phyloP scores from a whole-genome alignment of 2,329 filamentous ascomycete genomes.

The Anthostomella pinea region DNA sequence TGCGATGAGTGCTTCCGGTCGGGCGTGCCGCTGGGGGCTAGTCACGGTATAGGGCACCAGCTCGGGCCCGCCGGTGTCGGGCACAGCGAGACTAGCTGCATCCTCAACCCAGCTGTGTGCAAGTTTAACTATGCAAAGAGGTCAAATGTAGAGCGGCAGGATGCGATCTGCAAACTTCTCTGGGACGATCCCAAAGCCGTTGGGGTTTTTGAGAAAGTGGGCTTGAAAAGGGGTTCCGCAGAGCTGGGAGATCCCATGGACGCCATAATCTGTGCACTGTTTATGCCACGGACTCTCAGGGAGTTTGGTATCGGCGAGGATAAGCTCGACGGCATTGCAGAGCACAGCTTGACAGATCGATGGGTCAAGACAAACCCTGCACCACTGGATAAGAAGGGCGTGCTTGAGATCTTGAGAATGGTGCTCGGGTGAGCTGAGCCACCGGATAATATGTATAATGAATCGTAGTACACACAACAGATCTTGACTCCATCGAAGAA shows the following conservation, averaged over 20 bases:
- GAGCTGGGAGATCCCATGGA: conserved; percentile 53
- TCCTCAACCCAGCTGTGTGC: conserved; percentile 53
- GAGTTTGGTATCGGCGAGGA: conserved; percentile 50
- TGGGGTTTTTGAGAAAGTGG: conserved; percentile 32
- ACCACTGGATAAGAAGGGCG: conserved; percentile 45
- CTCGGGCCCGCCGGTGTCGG: conserved; percentile 54
- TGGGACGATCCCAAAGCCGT: conserved; percentile 34
- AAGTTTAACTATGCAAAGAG: conserved; percentile 49
- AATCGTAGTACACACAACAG: no score
- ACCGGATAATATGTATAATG: no score
- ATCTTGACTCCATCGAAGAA: no score
- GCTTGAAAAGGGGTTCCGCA: conserved; percentile 25
- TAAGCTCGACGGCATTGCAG: conserved; percentile 45
- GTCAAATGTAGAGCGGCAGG: conserved; percentile 39
- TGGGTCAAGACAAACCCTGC: conserved; percentile 51
- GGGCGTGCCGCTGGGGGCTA: conserved; percentile 40
- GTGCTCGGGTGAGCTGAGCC: conserved; percentile 21
- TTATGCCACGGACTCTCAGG: conserved; percentile 50
- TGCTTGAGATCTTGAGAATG: conserved; percentile 47
- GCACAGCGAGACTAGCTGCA: conserved; percentile 59
- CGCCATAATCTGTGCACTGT: conserved; percentile 47
- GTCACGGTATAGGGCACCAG: conserved; percentile 52
- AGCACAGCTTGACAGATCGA: conserved; percentile 47
- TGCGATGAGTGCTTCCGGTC: conserved; percentile 47
- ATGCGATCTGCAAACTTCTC: conserved; percentile 37